Evolutionary conservation across 257 asterid species (phyloP), one percentile per base, ranked within the genome.

Genomic region (Jaltomata sinuosa): DNA sequence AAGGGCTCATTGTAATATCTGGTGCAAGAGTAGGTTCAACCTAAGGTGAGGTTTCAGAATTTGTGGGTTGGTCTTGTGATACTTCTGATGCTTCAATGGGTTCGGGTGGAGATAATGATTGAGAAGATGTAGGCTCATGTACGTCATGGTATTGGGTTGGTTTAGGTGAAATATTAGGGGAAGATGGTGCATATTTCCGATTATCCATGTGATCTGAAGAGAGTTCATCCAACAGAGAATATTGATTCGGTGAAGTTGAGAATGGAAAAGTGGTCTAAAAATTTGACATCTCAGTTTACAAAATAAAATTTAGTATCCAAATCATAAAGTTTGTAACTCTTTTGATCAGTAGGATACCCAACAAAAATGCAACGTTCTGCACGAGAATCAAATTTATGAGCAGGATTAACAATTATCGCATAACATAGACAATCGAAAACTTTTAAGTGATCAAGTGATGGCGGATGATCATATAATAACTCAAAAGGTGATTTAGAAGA

Each of bases 351-450:
- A n/a, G n/a, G n/a, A n/a, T n/a, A n/a, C n/a, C n/a, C n/a, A n/a
- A n/a, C n/a, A n/a, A n/a, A n/a, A n/a, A n/a, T n/a, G n/a, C n/a
- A n/a, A n/a, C n/a, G n/a, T n/a, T n/a, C n/a, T n/a, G n/a, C n/a
- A n/a, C n/a, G n/a, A n/a, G n/a, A n/a, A n/a, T n/a, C n/a, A n/a
- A n/a, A n/a, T n/a, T n/a, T n/a, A n/a, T n/a, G n/a, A n/a, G n/a
- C n/a, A n/a, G n/a, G n/a, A n/a, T n/a, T 62, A 8, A 81, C 82
- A 81, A 53, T 29, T 3, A 83, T 59, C 0, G 86, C 83, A 18
- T 76, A 83, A 59, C 85, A 68, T 11, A 78, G 34, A 69, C 83
- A 86, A 18, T 80, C 80, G 31, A 83, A 86, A 29, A 25, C 22
- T 11, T 25, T 40, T 16, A 81, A 36, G n/a, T 55, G 40, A 8